Base-by-base conservation (phyloP, 805 yeast species). In the Wickerhamomyces bisporus region DNA sequence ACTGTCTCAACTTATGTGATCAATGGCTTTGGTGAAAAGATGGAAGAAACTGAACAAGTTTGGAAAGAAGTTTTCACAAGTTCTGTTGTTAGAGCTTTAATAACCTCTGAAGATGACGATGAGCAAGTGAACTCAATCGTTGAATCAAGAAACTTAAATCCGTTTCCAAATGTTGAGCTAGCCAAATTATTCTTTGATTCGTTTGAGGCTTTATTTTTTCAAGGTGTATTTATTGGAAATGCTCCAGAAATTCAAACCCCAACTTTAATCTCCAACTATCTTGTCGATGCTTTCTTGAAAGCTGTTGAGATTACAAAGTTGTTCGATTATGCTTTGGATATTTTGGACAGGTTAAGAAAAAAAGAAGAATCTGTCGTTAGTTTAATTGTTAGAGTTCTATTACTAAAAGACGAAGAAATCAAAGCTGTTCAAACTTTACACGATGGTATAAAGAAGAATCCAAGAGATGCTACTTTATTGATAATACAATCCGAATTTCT, bases 81-180 rank as follows among this genome's bases (percentile, higher is more conserved):
- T 53, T 81, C 88, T 2, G 71, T 88, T 45, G 78, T 87, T 18
- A 73, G 98, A 51, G 66, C 89, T 7, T 60, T 93, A 30, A 63
- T 87, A 39, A 77, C 77, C 20, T 58, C 64, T 6, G 86, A 77
- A 46, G 87, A 85, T 36, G 95, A 87, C 36, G 87, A 81, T 32
- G 91, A 84, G 60, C 81, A 62, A 64, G 83, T 65, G 52, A 68
- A 71, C 32, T 71, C 75, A 35, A 72, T 93, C 39, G 95, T 88
- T 9, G 95, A 89, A 55, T 82, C 93, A 27, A 75, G 96, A 47
- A 78, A 82, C 42, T 69, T 86, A 40, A 83, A 87, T 50, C 97
- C 97, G 5, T 73, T 93, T 43, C 55, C 68, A 20, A 63, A 61
- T 24, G 63, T 65, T 9, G 70, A 65, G 23, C 61, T 68, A 12